phyloP scores from a whole-genome alignment of 1,139 yeast genomes.

The Kluyveromyces sp. region DNA sequence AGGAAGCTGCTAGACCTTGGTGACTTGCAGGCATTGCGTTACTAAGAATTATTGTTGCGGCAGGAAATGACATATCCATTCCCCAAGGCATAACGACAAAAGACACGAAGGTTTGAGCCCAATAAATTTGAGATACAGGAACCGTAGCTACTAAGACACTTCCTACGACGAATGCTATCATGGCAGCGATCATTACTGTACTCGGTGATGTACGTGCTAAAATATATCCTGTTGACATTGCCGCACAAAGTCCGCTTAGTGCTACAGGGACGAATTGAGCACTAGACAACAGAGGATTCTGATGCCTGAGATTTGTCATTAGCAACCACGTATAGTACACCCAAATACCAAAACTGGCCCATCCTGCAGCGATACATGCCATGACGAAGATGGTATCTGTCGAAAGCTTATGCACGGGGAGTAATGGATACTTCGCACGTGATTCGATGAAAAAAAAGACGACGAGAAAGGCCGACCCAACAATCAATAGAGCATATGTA shows the following conservation, averaged over 20 bases:
- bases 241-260: slow-evolving; percentile 41
- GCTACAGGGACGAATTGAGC: slow-evolving; percentile 37
- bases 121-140: slow-evolving; percentile 42
- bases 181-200: slow-evolving; percentile 39
- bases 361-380: slow-evolving; percentile 46
- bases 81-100: slow-evolving; percentile 44
- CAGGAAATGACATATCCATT: slow-evolving; percentile 64
- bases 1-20: slow-evolving; percentile 62
- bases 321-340: slow-evolving; percentile 39
- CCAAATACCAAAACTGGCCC: slow-evolving; percentile 60
- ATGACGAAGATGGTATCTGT: slow-evolving; percentile 41
- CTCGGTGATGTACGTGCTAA: slow-evolving; percentile 37
- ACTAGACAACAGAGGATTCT: slow-evolving; percentile 34
- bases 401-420: slow-evolving; percentile 38
- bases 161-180: slow-evolving; percentile 39
- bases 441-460: slow-evolving; percentile 36
- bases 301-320: slow-evolving; percentile 30
- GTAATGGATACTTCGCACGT: slow-evolving; percentile 37
- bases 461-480: slow-evolving; percentile 37
- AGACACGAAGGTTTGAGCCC: slow-evolving; percentile 48
- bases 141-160: slow-evolving; percentile 38
- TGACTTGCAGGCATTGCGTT: slow-evolving; percentile 44
- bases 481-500: slow-evolving; percentile 43
- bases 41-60: slow-evolving; percentile 47
- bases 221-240: slow-evolving; percentile 37